phyloP scores from a whole-genome alignment of 352 stramenopile genomes.

The Phytophthora lateralis region DNA sequence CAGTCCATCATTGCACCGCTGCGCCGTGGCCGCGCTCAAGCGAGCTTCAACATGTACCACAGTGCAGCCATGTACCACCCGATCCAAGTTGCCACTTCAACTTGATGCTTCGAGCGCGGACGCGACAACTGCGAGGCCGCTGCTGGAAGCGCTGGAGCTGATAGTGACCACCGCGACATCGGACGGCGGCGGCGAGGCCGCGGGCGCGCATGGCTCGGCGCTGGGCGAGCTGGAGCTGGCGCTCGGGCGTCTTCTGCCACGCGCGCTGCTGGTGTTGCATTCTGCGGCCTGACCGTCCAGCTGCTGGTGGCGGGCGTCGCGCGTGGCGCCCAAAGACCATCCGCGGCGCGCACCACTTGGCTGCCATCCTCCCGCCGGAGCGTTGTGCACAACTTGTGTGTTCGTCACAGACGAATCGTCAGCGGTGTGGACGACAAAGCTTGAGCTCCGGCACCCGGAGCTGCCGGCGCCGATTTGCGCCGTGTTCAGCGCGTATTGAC shows the following conservation, averaged over 20 bases:
- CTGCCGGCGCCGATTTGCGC: constrained; percentile 21
- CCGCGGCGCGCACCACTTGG: constrained; percentile 16
- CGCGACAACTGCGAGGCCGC: constrained; percentile 2
- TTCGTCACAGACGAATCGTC: constrained; percentile 5
- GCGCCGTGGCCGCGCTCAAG: constrained; percentile 26
- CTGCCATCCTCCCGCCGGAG: constrained; percentile 15
- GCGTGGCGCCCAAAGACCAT: constrained; percentile 10
- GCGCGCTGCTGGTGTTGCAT: constrained; percentile 25
- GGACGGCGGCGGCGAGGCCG: neutral
- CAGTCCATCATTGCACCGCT: constrained; percentile 21
- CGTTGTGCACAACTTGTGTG: constrained; percentile 5
- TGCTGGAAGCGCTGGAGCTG: constrained; percentile 32
- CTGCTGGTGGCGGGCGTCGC: constrained; percentile 3
- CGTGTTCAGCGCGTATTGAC: constrained; percentile 31
- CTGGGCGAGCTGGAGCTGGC: constrained; percentile 20
- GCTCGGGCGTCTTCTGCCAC: constrained; percentile 24
- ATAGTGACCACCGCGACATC: constrained; percentile 17
- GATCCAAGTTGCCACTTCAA: constrained; percentile 28
- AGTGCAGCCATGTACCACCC: neutral
- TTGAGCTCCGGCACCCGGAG: constrained; percentile 20
- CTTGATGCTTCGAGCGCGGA: constrained; percentile 3
- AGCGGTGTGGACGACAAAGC: constrained; percentile 9
- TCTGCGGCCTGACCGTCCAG: constrained; percentile 15
- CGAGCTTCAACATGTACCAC: constrained; percentile 8
- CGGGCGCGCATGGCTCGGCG: constrained; percentile 2